Percentiles rank a stretch among this genome's conserved stretches.
phyloP scores from a whole-genome alignment of 2,329 filamentous ascomycete species.

The Metarhizium rileyi region DNA sequence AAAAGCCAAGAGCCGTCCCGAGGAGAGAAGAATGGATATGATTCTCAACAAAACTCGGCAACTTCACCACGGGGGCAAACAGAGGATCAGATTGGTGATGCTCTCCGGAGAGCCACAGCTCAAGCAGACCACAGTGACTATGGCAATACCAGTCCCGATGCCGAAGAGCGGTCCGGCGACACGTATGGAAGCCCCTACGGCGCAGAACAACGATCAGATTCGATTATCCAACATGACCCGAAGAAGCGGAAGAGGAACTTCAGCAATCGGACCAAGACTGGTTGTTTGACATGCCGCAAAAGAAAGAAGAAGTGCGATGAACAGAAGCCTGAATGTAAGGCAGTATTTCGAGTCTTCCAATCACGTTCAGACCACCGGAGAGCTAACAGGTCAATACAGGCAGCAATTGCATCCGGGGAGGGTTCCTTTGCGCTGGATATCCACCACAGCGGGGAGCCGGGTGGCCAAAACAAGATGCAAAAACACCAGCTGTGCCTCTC shows the following conservation, averaged over 20 bases:
- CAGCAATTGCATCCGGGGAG: constrained; percentile 82
- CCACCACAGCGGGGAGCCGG: constrained; percentile 61
- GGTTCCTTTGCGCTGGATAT: constrained; percentile 88
- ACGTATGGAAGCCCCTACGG: constrained; percentile 34
- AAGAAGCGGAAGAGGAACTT: constrained; percentile 74
- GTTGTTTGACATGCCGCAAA: constrained; percentile 82
- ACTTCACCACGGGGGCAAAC: constrained; percentile 34
- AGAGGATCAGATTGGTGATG: constrained; percentile 40
- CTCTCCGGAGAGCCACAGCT: constrained; percentile 33
- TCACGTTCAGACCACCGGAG: neutral
- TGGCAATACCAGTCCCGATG: constrained; percentile 43
- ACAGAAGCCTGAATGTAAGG: constrained; percentile 81
- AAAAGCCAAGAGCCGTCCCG: constrained; percentile 35
- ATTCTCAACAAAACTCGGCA: constrained; percentile 37
- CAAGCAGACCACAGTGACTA: constrained; percentile 41
- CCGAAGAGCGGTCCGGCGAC: constrained; percentile 35
- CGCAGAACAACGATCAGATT: constrained; percentile 38
- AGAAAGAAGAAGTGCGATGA: constrained; percentile 99
- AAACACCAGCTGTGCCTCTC: constrained; percentile 60
- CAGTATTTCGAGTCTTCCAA: neutral
- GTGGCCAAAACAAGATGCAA: constrained; percentile 68
- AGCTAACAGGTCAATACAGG: constrained; percentile 34
- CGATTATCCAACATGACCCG: constrained; percentile 45
- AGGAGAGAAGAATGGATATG: constrained; percentile 36
- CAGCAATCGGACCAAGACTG: constrained; percentile 91